Evolutionary conservation across 2,329 filamentous ascomycete species (phyloP), one percentile per base, ranked within the genome.

Genomic region (Ustulina deusta): DNA sequence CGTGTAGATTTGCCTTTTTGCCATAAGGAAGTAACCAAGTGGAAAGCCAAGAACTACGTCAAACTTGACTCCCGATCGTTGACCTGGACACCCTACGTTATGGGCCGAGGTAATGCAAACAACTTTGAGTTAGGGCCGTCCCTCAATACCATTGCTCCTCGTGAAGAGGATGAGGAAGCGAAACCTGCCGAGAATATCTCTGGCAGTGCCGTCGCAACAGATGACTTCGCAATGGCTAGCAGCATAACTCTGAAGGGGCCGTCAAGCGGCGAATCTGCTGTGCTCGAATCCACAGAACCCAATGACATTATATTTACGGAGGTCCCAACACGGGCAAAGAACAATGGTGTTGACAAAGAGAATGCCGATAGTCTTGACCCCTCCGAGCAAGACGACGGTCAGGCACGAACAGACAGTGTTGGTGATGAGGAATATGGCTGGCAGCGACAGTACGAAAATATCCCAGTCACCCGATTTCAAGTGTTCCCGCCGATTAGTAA

Each of bases 21-120:
- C 79, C 89, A 89, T 65, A 90, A 95, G 71, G 97, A 97, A 74
- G 92, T 97, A 68, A 87, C 89, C 36, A 96, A 95, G 71, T 97
- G 95, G 88, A 93, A 97, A 76, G 86, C 87, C 56, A 97, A 97
- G 77, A 90, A 91, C 10, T 97, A 97, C 73, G 92, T 97, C 25
- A 91, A 90, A 74, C 87, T 99, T 40, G 92, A 96, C 72, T 89
- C 92, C 0, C 89, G 91, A 51, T 90, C 90, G 20, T 85, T 99
- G 29, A 91, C 94, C 11, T 99, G 96, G 96, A 97, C 94, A 15
- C 96, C 96, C 0, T 99, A 97, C 78, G 90, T 98, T 48, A 98
- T 97, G 94, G 95, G 96, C 29, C 89, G 93, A 69, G 91, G 88
- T 78, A 94, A 92, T 72, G 89, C 91, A 40, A 91, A 91, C 3